Conservation (phyloP, 2,329 filamentous ascomycete species). For the Talaromyces albobiverticillius region DNA sequence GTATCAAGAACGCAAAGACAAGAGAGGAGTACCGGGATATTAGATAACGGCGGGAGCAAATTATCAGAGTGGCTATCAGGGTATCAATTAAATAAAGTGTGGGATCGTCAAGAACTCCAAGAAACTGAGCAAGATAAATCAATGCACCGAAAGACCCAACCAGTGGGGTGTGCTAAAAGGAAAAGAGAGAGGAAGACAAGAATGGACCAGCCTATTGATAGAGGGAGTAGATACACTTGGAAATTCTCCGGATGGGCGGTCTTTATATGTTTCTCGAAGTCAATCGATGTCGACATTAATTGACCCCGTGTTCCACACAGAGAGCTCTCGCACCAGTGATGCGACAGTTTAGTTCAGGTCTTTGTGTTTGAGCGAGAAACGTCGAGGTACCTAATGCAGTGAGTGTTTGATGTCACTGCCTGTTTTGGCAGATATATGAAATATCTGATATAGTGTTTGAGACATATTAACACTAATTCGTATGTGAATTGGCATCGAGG, state of each 20-base stretch:
- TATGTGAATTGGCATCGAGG: conserved; percentile 4
- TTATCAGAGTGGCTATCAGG: not conserved
- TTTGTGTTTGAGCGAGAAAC: conserved; percentile 2
- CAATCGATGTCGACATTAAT: not conserved
- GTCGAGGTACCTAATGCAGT: conserved; percentile 1
- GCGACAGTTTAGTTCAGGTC: conserved; percentile 1
- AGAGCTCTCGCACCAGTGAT: not conserved
- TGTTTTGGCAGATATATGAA: not conserved
- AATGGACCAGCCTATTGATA: conserved; percentile 9
- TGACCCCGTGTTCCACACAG: conserved; percentile 7
- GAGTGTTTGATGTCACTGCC: not conserved
- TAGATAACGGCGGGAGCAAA: not conserved
- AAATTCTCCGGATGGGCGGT: conserved; percentile 2
- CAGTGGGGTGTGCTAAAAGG: conserved; percentile 53
- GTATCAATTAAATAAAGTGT: not conserved
- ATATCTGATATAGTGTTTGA: conserved; percentile 2
- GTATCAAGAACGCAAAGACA: not conserved
- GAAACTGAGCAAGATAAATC: too few species aligned
- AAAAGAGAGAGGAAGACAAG: conserved; percentile 4
- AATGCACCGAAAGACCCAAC: conserved; percentile 56
- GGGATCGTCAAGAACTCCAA: conserved; percentile 22
- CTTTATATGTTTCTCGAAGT: conserved; percentile 12
- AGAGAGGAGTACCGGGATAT: not conserved
- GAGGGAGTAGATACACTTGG: not conserved
- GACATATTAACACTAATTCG: not conserved